These are phyloP conservation scores for Psophocarpus tetragonolobus DNA, from an alignment of 306 rosid species.

Conservation along the genomic window DNA sequence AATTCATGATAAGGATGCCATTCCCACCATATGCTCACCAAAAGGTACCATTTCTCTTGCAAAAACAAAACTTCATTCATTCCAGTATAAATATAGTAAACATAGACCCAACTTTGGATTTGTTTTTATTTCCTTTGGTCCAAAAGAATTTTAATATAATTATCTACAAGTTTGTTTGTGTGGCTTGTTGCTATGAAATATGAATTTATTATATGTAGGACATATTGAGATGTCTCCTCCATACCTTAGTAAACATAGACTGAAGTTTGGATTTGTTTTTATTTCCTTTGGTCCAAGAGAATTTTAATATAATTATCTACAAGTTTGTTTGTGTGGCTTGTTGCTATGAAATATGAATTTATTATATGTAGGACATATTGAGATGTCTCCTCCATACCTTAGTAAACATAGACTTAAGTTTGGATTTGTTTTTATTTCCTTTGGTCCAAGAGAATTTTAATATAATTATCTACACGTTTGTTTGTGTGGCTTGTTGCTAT, in stretches of 20 bases:
- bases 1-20: conserved; percentile 46
- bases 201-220: too few species aligned
- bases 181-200: too few species aligned
- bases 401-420: background rate
- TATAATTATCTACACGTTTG: too few species aligned
- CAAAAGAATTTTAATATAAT: too few species aligned
- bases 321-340: conserved; percentile 11
- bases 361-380: background rate
- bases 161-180: too few species aligned
- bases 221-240: conserved; percentile 42
- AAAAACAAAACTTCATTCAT: background rate
- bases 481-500: too few species aligned
- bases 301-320: conserved; percentile 14
- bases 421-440: background rate
- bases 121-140: background rate
- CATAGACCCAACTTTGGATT: too few species aligned
- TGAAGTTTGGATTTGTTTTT: background rate
- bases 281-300: background rate
- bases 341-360: background rate
- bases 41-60: conserved; percentile 47
- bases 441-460: too few species aligned
- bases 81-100: background rate
- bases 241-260: background rate
- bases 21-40: conserved; percentile 48
- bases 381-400: conserved; percentile 42